Base-by-base conservation (phyloP, 192 early-diverging fungal genomes). In the Umbelopsis sp. region DNA sequence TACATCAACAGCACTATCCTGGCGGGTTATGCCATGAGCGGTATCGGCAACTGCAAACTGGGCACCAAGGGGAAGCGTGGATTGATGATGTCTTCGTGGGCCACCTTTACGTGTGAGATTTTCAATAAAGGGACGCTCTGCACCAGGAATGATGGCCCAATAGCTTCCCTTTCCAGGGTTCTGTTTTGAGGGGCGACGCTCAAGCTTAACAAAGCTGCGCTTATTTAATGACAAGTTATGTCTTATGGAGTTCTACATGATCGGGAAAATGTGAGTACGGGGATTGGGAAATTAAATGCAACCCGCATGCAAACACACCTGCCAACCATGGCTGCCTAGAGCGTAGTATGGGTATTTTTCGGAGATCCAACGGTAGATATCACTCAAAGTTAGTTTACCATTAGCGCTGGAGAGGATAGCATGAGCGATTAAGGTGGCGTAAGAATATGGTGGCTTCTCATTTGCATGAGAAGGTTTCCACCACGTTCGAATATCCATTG, bases 171-270 rank as follows among this genome's bases (percentile, higher is more conserved):
- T 89, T 21, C 88, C 89, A 66, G 84, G 86, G 69, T 86, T 89
- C 54, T 69, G 85, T 26, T 80, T 77, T 2, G 87, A 83, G 1
- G 77, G 59, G 44, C 49, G 66, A 2, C 95, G 86, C 6, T 92
- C 87, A 16, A 94, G 80, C 71, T 92, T 90, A 21, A 85, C 79
- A 74, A 97, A 97, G 29, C 83, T 84, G 24, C 69, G 69, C 66
- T 89, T 89, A 75, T 96, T 95, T 14, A 95, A 83, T 14, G 92
- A 93, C 22, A 97, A 83, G 73, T 95, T 94, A 76, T 97, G 95
- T 22, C 95, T 82, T 59, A 97, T 90, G 2, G 94, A 96, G 80
- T 96, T 97, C 87, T 95, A 77, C 79, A 86, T 83, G 38, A 41
- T 41, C 26, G 68, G 76, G 25, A n/a, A 31, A 45, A 21, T 67